Conservation (phyloP, 2,329 filamentous ascomycete species). For the Aspergillus unguis region DNA sequence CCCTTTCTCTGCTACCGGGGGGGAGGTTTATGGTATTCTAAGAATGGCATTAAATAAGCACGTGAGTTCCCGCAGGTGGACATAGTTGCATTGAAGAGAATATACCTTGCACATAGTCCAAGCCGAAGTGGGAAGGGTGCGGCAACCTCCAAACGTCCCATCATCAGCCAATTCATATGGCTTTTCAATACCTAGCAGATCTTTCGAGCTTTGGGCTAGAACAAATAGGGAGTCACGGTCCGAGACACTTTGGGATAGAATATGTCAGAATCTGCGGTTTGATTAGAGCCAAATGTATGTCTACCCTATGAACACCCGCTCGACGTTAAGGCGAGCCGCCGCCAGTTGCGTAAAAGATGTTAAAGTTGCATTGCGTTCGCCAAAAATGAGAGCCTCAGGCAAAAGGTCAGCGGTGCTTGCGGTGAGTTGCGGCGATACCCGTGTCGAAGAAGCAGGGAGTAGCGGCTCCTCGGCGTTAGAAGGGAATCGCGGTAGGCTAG, state of each 20-base stretch:
- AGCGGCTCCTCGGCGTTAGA: constrained; percentile 16
- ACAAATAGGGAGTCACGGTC: constrained; percentile 50
- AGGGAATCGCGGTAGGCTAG: neutral
- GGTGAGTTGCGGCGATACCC: constrained; percentile 13
- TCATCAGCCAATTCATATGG: constrained; percentile 31
- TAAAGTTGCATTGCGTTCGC: constrained; percentile 33
- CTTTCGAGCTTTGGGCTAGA: constrained; percentile 50
- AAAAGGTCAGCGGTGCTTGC: constrained; percentile 15
- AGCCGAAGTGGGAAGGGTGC: constrained; percentile 28
- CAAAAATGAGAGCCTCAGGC: constrained; percentile 27
- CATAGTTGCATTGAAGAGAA: neutral
- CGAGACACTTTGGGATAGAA: constrained; percentile 35
- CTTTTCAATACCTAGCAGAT: constrained; percentile 31
- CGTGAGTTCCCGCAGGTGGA: neutral
- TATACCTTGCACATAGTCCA: constrained; percentile 37
- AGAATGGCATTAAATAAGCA: neutral
- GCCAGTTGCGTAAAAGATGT: constrained; percentile 37
- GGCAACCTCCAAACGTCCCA: constrained; percentile 31
- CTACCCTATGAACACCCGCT: constrained; percentile 39
- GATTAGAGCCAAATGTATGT: neutral
- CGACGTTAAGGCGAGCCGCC: constrained; percentile 33
- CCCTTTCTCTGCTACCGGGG: constrained; percentile 21
- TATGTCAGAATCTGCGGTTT: neutral
- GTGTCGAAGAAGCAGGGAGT: constrained; percentile 7
- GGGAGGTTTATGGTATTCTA: constrained; percentile 36